Evolutionary conservation across 179 eudicot species (phyloP).

Genomic region (Carnegiea gigantea): DNA sequence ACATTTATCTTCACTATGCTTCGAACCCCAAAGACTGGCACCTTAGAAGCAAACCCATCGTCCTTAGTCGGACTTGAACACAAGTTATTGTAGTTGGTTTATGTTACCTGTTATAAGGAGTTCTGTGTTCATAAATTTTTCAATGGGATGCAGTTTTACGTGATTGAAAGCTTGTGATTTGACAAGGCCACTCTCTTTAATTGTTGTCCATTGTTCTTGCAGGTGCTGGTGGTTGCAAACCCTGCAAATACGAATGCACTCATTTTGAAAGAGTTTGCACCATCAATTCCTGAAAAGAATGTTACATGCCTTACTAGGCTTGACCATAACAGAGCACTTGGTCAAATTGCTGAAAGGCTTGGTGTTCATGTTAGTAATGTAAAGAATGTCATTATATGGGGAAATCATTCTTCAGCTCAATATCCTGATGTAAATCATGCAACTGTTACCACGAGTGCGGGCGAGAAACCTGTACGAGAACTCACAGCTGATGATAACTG

Average conservation of each 20-base stretch:
- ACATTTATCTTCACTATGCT: neutral
- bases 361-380: constrained; percentile 53
- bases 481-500: constrained; percentile 54
- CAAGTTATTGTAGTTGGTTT: neutral
- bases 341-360: constrained; percentile 65
- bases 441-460: constrained; percentile 35
- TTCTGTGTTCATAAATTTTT: neutral
- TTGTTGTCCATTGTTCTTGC: neutral
- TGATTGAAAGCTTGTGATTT: neutral
- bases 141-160: neutral
- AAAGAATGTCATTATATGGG: constrained; percentile 84
- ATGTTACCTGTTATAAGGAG: neutral
- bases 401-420: constrained; percentile 72
- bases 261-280: constrained; percentile 73
- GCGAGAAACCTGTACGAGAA: constrained; percentile 44
- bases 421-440: constrained; percentile 80
- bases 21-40: neutral
- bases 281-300: constrained; percentile 71
- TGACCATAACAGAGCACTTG: constrained; percentile 84
- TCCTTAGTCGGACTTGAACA: neutral
- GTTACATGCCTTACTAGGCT: constrained; percentile 82
- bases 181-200: neutral
- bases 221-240: constrained; percentile 77
- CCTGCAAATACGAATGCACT: constrained; percentile 84
- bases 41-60: neutral